Evolutionary conservation across 2,329 filamentous ascomycete genomes (phyloP), one percentile per base, ranked within the genome.

Genomic region (Cercospora janseana): DNA sequence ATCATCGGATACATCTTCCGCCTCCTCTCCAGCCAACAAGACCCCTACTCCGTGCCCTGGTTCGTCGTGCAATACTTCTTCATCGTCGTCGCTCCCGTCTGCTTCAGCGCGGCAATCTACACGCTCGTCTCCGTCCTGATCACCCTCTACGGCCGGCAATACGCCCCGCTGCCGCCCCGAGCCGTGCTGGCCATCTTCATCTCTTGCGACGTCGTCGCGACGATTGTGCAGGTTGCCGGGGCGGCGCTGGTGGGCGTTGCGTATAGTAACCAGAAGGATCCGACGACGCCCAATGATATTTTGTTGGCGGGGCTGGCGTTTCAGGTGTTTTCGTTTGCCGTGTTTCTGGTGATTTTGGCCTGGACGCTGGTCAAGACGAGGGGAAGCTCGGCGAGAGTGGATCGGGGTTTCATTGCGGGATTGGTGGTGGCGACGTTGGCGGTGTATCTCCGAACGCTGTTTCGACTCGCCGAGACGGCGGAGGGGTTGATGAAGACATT

Each of bases 51-150:
- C 52, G 69, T 80, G 12, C 65, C 75, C 28, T 81, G 74, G 68
- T 82, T 81, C 56, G 76, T 82, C 29, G 66, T 79, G 37, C 77
- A 63, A 46, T 81, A 81, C 68, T 82, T 82, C 70, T 79, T 79
- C 69, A 79, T 82, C 63, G 79, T 82, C 53, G 76, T 77, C 0
- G 79, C 79, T 0, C 79, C 79, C 1, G 79, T 82, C 28, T 79
- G 81, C 59, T 74, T 81, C 64, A 72, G 76, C 12, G 79, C 79
- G 0, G 72, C 73, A 0, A 76, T 81, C 42, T 82, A 81, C 68
- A 76, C 75, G n/a, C 68, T 79, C 38, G 68, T 81, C 5, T 75
- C 72, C 0, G 70, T 74, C 3, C 64, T 81, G 24, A 79, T 81
- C 43, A 67, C 69, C 34, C 65, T 70, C 7, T 68, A 75, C 28